phyloP scores from a whole-genome alignment of 495 filamentous ascomycete genomes.

The Parathielavia hyrcaniae region DNA sequence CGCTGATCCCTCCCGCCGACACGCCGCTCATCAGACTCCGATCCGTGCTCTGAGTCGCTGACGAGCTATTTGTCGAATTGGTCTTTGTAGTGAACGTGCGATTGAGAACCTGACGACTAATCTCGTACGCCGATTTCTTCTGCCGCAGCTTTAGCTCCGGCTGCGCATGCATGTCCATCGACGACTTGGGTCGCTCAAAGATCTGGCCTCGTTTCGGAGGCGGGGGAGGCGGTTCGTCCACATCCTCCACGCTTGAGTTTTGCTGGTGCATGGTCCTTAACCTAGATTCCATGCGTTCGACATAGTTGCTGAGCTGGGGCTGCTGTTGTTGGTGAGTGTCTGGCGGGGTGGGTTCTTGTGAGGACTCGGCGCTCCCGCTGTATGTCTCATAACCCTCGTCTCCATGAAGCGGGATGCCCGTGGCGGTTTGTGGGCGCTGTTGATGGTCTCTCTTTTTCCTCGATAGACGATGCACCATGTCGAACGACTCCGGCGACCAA shows the following conservation, averaged over 20 bases:
- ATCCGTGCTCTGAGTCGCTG: constrained; percentile 68
- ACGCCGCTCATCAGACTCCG: constrained; percentile 87
- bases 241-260: constrained; percentile 40
- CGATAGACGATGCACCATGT: constrained; percentile 48
- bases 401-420: constrained; percentile 54
- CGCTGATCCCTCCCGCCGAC: constrained; percentile 85
- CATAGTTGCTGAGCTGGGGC: constrained; percentile 74
- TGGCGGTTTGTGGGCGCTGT: constrained; percentile 61
- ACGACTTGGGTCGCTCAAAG: constrained; percentile 47
- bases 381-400: constrained; percentile 52
- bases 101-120: constrained; percentile 61
- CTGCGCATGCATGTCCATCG: constrained; percentile 35
- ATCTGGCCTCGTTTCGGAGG: constrained; percentile 52
- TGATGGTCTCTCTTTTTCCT: constrained; percentile 32
- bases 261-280: constrained; percentile 65
- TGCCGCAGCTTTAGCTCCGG: constrained; percentile 40
- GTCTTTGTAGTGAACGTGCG: constrained; percentile 84
- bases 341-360: constrained; percentile 33
- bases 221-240: constrained; percentile 52
- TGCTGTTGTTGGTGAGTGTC: constrained; percentile 46
- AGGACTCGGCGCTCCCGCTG: constrained; percentile 44
- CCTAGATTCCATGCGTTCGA: constrained; percentile 80
- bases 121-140: constrained; percentile 79
- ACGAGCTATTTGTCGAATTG: constrained; percentile 66
- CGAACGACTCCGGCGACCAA: constrained; percentile 89